Conservation (phyloP, 148 eudicot genomes). For the Rhododendron kiyosumense region DNA sequence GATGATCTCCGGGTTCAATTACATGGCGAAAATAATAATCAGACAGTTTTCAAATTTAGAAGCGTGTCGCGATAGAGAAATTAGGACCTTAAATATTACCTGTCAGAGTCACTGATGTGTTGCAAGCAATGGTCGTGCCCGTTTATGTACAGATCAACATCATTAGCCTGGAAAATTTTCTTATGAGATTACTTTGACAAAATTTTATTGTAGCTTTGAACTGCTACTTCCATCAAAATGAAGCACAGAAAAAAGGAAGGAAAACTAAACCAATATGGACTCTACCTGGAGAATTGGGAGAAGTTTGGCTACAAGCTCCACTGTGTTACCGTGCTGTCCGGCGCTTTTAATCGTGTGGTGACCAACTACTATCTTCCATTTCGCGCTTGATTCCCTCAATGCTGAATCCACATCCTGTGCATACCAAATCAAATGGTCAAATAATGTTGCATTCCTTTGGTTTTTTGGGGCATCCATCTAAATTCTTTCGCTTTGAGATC, state of each 20-base stretch:
- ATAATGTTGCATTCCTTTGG: not conserved
- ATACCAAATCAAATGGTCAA: not conserved
- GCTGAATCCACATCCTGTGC: slow-evolving; percentile 59
- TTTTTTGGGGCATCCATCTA: not conserved
- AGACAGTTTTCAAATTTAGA: too few species aligned
- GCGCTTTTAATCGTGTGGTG: slow-evolving; percentile 81
- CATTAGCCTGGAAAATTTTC: slow-evolving; percentile 38
- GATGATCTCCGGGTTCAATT: too few species aligned
- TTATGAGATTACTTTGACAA: not conserved
- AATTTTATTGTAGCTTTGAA: not conserved
- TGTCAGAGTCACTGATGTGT: slow-evolving; percentile 57
- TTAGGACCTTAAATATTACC: slow-evolving; percentile 29
- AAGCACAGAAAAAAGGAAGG: not conserved
- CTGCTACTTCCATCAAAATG: not conserved
- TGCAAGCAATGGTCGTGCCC: slow-evolving; percentile 95
- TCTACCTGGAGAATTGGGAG: slow-evolving; percentile 75
- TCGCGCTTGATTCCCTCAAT: slow-evolving; percentile 56
- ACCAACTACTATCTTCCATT: slow-evolving; percentile 89
- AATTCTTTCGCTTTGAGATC: not conserved
- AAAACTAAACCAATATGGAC: not conserved
- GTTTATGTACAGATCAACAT: slow-evolving; percentile 73
- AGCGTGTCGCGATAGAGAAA: not conserved
- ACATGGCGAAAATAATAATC: too few species aligned
- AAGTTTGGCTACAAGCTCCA: slow-evolving; percentile 53
- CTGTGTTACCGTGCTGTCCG: slow-evolving; percentile 79